Evolutionary conservation across 139 green algal species (phyloP).

Genomic region (Tetratostichococcus sp.): DNA sequence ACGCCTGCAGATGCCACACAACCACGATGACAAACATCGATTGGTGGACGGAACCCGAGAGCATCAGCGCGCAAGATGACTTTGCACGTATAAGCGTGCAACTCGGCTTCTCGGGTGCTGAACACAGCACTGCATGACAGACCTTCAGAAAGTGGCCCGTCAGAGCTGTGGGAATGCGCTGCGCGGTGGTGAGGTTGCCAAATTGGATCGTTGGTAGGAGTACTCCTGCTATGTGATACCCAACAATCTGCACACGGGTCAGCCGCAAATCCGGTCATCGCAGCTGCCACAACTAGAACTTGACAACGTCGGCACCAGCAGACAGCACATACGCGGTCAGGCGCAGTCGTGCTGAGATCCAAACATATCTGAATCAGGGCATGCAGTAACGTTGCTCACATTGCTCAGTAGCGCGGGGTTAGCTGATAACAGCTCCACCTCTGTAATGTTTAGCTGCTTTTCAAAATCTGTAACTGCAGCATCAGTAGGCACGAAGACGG

Average conservation of each 20-base stretch:
- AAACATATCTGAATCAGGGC: neutral
- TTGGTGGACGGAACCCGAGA: no score
- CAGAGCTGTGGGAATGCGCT: neutral
- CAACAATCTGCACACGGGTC: neutral
- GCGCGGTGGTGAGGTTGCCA: neutral
- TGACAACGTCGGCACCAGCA: no score
- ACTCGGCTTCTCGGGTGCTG: no score
- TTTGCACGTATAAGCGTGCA: no score
- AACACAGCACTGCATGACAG: no score
- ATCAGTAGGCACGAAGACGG: neutral
- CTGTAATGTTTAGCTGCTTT: neutral
- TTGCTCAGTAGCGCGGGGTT: neutral
- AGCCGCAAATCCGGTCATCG: no score
- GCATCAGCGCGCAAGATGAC: no score
- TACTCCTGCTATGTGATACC: neutral
- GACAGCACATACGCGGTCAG: no score
- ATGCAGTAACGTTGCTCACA: neutral
- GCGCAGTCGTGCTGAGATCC: no score
- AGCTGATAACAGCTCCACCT: neutral
- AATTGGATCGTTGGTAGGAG: neutral
- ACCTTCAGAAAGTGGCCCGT: neutral
- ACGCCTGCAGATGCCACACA: neutral
- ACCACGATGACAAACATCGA: no score
- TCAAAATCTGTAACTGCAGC: neutral
- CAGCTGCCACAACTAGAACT: no score